These are phyloP conservation scores for Pleurotus djamor DNA, from an alignment of 768 basidiomycete genomes.

Conservation along the genomic window DNA sequence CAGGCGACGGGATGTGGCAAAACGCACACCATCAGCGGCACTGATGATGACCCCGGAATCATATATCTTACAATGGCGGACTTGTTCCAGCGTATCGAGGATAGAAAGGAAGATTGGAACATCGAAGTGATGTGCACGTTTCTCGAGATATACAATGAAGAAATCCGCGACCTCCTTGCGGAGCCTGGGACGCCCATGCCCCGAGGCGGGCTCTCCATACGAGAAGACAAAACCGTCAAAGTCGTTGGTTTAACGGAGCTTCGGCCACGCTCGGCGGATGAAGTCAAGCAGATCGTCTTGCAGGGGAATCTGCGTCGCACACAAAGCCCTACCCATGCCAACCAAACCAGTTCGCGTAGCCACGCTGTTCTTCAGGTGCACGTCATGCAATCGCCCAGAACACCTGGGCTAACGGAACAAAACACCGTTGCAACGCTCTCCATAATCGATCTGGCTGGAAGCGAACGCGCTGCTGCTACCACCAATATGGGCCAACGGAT, in stretches of 20 bases:
- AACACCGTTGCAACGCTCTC: slow-evolving; percentile 88
- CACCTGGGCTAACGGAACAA: slow-evolving; percentile 79
- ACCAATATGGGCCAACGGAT: slow-evolving; percentile 97
- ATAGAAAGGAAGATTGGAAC: slow-evolving; percentile 81
- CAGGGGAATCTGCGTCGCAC: slow-evolving; percentile 87
- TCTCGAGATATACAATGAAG: slow-evolving; percentile 99
- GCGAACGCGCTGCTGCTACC: slow-evolving; percentile 94
- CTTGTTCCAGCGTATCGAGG: slow-evolving; percentile 90
- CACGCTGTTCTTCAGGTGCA: slow-evolving; percentile 98
- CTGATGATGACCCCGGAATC: slow-evolving; percentile 83
- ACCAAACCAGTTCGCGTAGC: slow-evolving; percentile 94
- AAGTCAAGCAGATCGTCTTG: slow-evolving; percentile 92
- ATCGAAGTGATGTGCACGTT: slow-evolving; percentile 92
- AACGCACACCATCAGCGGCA: slow-evolving; percentile 98
- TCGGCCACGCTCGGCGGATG: slow-evolving; percentile 78
- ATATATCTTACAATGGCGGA: slow-evolving; percentile 98
- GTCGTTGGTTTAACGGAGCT: slow-evolving; percentile 85
- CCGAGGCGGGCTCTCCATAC: slow-evolving; percentile 86
- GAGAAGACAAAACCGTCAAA: slow-evolving; percentile 93
- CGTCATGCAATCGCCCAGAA: slow-evolving; percentile 83
- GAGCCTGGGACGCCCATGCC: slow-evolving; percentile 63
- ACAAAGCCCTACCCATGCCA: slow-evolving; percentile 94
- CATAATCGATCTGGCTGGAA: slow-evolving; percentile 97
- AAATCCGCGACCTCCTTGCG: slow-evolving; percentile 91
- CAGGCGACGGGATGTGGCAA: slow-evolving; percentile 99